phyloP scores from a whole-genome alignment of 257 asterid species.

The Striga asiatica region DNA sequence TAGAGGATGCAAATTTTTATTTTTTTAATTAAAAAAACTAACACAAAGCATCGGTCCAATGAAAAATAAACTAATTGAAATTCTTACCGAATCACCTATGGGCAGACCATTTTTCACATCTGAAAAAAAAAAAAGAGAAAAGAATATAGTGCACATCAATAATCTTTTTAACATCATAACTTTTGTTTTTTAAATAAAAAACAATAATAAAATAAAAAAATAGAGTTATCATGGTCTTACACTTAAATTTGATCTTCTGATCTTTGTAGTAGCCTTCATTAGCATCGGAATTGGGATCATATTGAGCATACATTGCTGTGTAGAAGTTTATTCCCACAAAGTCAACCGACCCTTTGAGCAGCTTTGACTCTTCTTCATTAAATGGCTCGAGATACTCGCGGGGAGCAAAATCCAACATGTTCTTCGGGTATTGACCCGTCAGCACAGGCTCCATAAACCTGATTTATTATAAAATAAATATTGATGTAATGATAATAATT shows the following conservation, averaged over 20 bases:
- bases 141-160: too few species aligned
- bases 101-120: too few species aligned
- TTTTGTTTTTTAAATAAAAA: too few species aligned
- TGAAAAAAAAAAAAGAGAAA: too few species aligned
- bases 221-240: conserved; percentile 6
- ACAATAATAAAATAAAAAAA: too few species aligned
- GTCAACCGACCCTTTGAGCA: neutral
- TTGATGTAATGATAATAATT: too few species aligned
- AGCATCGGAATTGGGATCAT: neutral
- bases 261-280: neutral
- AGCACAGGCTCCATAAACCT: neutral
- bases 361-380: neutral
- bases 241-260: neutral
- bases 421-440: neutral
- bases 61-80: too few species aligned
- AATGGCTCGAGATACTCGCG: neutral
- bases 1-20: too few species aligned
- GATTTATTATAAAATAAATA: neutral
- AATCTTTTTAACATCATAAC: too few species aligned
- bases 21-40: too few species aligned
- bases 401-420: neutral
- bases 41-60: too few species aligned
- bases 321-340: conserved; percentile 22
- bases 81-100: too few species aligned
- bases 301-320: conserved; percentile 12